phyloP scores from a whole-genome alignment of 768 basidiomycete species.

The Lentinula detonsa region DNA sequence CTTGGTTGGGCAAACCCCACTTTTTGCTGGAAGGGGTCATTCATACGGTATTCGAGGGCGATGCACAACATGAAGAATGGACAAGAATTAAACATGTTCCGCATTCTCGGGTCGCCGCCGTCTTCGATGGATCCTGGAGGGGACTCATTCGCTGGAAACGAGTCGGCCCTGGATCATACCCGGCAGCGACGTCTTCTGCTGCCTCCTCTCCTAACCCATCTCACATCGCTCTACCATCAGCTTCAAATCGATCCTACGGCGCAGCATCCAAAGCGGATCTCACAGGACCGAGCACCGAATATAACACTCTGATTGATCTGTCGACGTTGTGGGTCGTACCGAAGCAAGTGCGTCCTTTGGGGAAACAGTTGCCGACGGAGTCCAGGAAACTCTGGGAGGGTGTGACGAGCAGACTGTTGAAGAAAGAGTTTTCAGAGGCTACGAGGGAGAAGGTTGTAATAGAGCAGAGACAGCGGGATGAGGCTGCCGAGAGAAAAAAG shows the following conservation, averaged over 20 bases:
- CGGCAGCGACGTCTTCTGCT: slow-evolving; percentile 31
- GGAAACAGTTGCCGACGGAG: slow-evolving; percentile 73
- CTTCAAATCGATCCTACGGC: slow-evolving; percentile 24
- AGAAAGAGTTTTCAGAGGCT: slow-evolving; percentile 87
- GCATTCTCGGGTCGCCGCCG: slow-evolving; percentile 63
- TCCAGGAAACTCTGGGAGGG: slow-evolving; percentile 84
- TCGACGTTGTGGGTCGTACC: slow-evolving; percentile 65
- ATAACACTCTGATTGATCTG: slow-evolving; percentile 70
- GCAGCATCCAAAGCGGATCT: slow-evolving; percentile 42
- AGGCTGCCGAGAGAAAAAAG: slow-evolving; percentile 80
- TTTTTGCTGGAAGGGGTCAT: slow-evolving; percentile 87
- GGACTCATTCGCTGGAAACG: slow-evolving; percentile 77
- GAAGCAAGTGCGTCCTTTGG: slow-evolving; percentile 79
- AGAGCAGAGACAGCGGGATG: slow-evolving; percentile 90
- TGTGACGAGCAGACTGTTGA: slow-evolving; percentile 68
- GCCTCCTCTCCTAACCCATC: slow-evolving; percentile 45
- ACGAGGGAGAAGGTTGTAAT: slow-evolving; percentile 88
- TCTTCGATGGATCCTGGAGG: slow-evolving; percentile 87
- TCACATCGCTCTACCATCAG: slow-evolving; percentile 33
- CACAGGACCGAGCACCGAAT: slow-evolving; percentile 41
- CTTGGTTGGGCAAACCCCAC: slow-evolving; percentile 86
- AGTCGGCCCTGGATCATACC: slow-evolving; percentile 40
- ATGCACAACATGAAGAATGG: slow-evolving; percentile 63
- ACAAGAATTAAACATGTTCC: slow-evolving; percentile 91
- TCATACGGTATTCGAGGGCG: slow-evolving; percentile 68